Percentiles rank a stretch among this genome's conserved stretches.
phyloP scores from a whole-genome alignment of 2,329 filamentous ascomycete species.

The Incumbomyces lentus region DNA sequence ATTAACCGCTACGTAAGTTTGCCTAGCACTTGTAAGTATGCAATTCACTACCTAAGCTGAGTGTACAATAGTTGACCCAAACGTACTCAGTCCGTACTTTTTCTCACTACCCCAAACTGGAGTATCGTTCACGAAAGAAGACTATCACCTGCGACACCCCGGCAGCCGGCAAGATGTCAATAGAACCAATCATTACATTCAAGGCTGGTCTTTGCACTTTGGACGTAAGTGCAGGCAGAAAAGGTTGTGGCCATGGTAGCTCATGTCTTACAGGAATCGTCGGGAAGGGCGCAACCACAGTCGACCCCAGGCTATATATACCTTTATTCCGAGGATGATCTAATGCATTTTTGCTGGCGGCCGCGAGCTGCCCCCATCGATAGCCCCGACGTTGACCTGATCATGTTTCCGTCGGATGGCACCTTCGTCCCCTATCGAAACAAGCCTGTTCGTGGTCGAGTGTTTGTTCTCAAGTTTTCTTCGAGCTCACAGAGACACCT shows the following conservation, averaged over 20 bases:
- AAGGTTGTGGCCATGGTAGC: not conserved
- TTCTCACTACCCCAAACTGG: too few species aligned
- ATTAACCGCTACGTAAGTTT: slow-evolving; percentile 1
- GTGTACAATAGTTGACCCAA: too few species aligned
- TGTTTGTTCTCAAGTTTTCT: slow-evolving; percentile 87
- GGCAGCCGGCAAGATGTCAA: slow-evolving; percentile 54
- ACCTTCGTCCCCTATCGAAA: slow-evolving; percentile 77
- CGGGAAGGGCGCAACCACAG: slow-evolving; percentile 62
- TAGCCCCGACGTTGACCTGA: slow-evolving; percentile 71
- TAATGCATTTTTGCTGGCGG: slow-evolving; percentile 96
- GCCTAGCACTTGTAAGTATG: not conserved
- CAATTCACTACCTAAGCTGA: too few species aligned
- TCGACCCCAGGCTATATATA: slow-evolving; percentile 76
- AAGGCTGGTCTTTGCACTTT: slow-evolving; percentile 86
- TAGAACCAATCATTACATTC: slow-evolving; percentile 82
- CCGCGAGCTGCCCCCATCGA: slow-evolving; percentile 61
- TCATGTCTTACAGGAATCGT: slow-evolving; percentile 33
- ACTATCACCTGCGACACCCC: slow-evolving; percentile 5
- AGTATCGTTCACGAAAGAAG: not conserved
- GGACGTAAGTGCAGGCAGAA: slow-evolving; percentile 48
- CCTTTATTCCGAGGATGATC: slow-evolving; percentile 85
- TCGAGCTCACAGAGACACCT: slow-evolving; percentile 85
- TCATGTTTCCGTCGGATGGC: slow-evolving; percentile 87
- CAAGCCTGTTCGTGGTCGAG: slow-evolving; percentile 64
- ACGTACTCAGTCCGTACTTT: too few species aligned